Base-by-base conservation (phyloP, 257 asterid genomes). In the Thymus quinquecostatus region DNA sequence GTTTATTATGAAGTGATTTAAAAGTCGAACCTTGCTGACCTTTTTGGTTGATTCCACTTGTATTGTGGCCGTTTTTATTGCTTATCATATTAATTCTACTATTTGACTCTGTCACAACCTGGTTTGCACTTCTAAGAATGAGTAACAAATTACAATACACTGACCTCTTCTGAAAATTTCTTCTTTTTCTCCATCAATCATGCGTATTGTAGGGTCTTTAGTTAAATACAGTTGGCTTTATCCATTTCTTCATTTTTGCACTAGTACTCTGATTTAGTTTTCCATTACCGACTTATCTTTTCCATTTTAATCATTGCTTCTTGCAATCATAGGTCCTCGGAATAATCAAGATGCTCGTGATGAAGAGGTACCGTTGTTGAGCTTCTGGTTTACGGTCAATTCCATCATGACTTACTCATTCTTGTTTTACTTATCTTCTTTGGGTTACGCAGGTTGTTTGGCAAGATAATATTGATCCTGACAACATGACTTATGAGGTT, bases 401-500 rank as follows among this genome's bases (percentile, higher is more conserved):
- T 65, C 67, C 72, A 51, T 75, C 14, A 68, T 60, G 48, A 54
- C 40, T 55, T 59, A 66, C 47, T n/a, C 3, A 60, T 33, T 70
- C 9, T 69, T 75, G 5, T 53, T 75, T 58, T 28, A 47, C 77
- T 59, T 69, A 33, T 70, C 68, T 64, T 63, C 59, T 34, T 75
- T 64, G 70, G 33, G 28, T 51, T 40, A 60, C 40, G 72, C 84
- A 89, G 92, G 86, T 84, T 64, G 83, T 82, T 73, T 87, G 91
- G 93, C 88, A 87, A 70, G 93, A 89, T 77, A 82, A 77, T 60
- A 79, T 89, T 44, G 91, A 89, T 69, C 96, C 88, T 50, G 96
- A 89, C 84, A 83, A 76, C 80, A 89, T 89, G 96, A 87, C 93
- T 10, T 89, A 89, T 78, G 96, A 89, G 96, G 96, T 89, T 51